Conservation (phyloP, 2,329 filamentous ascomycete genomes). For the Xylogone sp. region DNA sequence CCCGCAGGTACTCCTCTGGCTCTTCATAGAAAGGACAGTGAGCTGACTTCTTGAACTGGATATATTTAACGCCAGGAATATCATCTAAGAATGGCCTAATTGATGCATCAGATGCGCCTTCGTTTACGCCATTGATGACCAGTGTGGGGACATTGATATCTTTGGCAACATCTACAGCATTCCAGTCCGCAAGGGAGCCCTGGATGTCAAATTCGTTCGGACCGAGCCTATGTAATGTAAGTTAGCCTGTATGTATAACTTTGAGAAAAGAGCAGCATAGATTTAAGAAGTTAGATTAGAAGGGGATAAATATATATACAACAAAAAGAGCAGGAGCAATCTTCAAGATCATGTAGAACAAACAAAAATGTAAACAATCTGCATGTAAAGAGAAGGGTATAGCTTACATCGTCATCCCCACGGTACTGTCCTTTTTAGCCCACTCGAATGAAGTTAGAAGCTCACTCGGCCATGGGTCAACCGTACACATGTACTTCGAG, state of each 20-base stretch:
- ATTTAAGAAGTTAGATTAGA: not conserved
- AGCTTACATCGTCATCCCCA: slow-evolving; percentile 22
- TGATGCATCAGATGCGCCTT: slow-evolving; percentile 26
- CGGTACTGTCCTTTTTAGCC: slow-evolving; percentile 21
- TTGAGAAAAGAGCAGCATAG: too few relatives aligned
- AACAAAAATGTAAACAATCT: too few relatives aligned
- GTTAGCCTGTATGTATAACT: not conserved
- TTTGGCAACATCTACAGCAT: slow-evolving; percentile 26
- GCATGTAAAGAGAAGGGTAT: not conserved
- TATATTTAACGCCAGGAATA: slow-evolving; percentile 35
- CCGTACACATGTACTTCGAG: slow-evolving; percentile 2
- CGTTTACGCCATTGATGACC: slow-evolving; percentile 37
- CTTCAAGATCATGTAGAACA: too few relatives aligned
- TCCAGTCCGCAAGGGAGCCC: slow-evolving; percentile 35
- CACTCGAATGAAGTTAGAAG: slow-evolving; percentile 13
- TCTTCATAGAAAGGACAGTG: slow-evolving; percentile 32
- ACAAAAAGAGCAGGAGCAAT: too few relatives aligned
- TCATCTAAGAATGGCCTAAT: slow-evolving; percentile 30
- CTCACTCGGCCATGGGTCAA: slow-evolving; percentile 3
- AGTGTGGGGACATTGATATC: slow-evolving; percentile 33
- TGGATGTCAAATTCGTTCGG: slow-evolving; percentile 32
- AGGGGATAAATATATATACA: not conserved
- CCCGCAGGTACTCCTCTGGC: slow-evolving; percentile 30
- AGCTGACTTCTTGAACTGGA: slow-evolving; percentile 20
- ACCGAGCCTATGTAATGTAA: slow-evolving; percentile 23